Percentiles rank a stretch among this genome's conserved stretches.
phyloP scores from a whole-genome alignment of 805 yeast species.

The Wickerhamomyces strasburgensis region DNA sequence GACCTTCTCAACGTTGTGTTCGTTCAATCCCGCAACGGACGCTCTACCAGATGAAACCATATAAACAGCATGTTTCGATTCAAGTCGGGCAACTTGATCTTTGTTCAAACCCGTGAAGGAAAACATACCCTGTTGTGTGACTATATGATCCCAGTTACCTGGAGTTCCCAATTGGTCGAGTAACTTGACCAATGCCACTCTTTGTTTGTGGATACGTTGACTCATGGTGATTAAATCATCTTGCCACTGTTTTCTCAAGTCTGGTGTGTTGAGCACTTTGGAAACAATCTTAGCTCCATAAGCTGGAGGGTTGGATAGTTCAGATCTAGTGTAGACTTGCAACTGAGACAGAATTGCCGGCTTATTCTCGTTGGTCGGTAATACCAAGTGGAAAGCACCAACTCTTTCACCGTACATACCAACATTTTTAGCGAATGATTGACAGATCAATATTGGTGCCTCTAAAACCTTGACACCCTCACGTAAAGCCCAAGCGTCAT shows the following conservation, averaged over 20 bases:
- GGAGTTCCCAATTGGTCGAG: constrained; percentile 69
- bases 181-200: constrained; percentile 56
- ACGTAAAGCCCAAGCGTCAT: constrained; percentile 76
- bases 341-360: constrained; percentile 71
- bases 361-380: constrained; percentile 41
- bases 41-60: constrained; percentile 82
- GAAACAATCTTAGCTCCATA: constrained; percentile 93
- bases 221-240: constrained; percentile 84
- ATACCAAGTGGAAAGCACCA: constrained; percentile 81
- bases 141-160: constrained; percentile 90
- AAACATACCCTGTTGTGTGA: constrained; percentile 92
- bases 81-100: constrained; percentile 73
- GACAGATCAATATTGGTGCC: constrained; percentile 73
- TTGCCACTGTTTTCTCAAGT: constrained; percentile 74
- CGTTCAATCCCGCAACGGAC: constrained; percentile 89
- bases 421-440: constrained; percentile 93
- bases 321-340: constrained; percentile 70
- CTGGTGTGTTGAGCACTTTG: constrained; percentile 61
- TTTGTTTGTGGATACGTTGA: constrained; percentile 74
- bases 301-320: constrained; percentile 90
- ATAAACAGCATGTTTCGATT: constrained; percentile 75
- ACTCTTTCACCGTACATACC: constrained; percentile 98
- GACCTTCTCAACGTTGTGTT: constrained; percentile 67
- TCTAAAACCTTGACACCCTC: constrained; percentile 47
- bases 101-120: constrained; percentile 84